Conservation (phyloP, 192 early-diverging fungal species). For the Coemansia reversa region DNA sequence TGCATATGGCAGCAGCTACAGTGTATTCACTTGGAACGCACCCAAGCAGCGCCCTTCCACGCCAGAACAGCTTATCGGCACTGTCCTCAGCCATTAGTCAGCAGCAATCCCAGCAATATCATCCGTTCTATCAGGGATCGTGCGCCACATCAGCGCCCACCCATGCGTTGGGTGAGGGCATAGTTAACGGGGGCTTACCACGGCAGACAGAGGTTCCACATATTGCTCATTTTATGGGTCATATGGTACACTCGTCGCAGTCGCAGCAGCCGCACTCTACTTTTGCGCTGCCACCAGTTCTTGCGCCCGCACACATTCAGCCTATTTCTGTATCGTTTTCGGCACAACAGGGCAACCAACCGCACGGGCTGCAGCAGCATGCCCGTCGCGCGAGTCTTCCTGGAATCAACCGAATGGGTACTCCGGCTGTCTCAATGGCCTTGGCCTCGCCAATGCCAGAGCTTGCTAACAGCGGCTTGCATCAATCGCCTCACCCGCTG, state of each 20-base stretch:
- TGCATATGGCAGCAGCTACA: slow-evolving; percentile 1
- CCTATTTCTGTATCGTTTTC: slow-evolving; percentile 1
- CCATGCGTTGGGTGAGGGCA: slow-evolving; percentile 7
- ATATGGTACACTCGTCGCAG: neutral
- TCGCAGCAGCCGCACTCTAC: slow-evolving; percentile 10
- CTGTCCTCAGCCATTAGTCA: neutral
- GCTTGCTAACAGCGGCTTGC: slow-evolving; percentile 1
- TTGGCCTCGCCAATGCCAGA: slow-evolving; percentile 14
- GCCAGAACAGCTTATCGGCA: slow-evolving; percentile 22
- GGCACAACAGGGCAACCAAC: slow-evolving; percentile 2
- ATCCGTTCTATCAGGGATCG: slow-evolving; percentile 5
- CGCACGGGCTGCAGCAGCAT: slow-evolving; percentile 28
- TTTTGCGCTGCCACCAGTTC: neutral
- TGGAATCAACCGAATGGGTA: slow-evolving; percentile 19
- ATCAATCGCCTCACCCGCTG: slow-evolving; percentile 21
- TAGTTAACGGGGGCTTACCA: neutral
- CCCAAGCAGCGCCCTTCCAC: slow-evolving; percentile 11
- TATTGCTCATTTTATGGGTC: neutral
- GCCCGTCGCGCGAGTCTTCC: slow-evolving; percentile 42
- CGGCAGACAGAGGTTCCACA: neutral
- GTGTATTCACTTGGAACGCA: slow-evolving; percentile 13
- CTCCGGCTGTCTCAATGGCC: slow-evolving; percentile 3
- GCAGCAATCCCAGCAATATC: slow-evolving; percentile 20
- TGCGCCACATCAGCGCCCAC: slow-evolving; percentile 2
- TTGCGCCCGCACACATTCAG: slow-evolving; percentile 14